These are phyloP conservation scores for Geotrichum bryndzae DNA, from an alignment of 1,139 yeast genomes.

Conservation along the genomic window DNA sequence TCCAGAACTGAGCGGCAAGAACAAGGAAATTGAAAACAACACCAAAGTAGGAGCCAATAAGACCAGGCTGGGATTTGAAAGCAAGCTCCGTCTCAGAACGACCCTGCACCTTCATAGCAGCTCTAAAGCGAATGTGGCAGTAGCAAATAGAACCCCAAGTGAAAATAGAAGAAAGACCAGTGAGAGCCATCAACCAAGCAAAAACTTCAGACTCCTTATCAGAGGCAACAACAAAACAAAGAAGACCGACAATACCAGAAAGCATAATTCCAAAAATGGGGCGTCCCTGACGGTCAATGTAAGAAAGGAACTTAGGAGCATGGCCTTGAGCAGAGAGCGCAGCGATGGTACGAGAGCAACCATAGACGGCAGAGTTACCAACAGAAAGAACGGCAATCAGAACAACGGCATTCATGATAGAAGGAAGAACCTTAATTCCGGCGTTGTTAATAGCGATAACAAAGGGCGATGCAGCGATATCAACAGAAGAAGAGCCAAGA, in stretches of 20 bases:
- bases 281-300: conserved; percentile 68
- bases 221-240: conserved; percentile 65
- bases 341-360: conserved; percentile 73
- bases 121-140: conserved; percentile 73
- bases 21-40: conserved; percentile 53
- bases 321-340: conserved; percentile 77
- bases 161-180: conserved; percentile 77
- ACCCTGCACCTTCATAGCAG: conserved; percentile 62
- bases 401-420: conserved; percentile 67
- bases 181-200: conserved; percentile 74
- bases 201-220: conserved; percentile 61
- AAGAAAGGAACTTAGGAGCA: conserved; percentile 67
- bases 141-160: conserved; percentile 78
- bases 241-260: conserved; percentile 55
- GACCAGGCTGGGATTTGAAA: conserved; percentile 63
- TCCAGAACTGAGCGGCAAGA: conserved; percentile 76
- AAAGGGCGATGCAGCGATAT: conserved; percentile 64
- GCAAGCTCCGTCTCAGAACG: conserved; percentile 61
- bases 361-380: conserved; percentile 73
- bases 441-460: conserved; percentile 60
- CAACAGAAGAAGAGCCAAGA: conserved; percentile 42
- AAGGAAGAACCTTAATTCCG: conserved; percentile 56
- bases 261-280: conserved; percentile 61
- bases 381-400: conserved; percentile 65
- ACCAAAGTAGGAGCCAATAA: conserved; percentile 66